Evolutionary conservation across 257 asterid genomes (phyloP), one percentile per base, ranked within the genome.

Genomic region (Forsythia viridissima): DNA sequence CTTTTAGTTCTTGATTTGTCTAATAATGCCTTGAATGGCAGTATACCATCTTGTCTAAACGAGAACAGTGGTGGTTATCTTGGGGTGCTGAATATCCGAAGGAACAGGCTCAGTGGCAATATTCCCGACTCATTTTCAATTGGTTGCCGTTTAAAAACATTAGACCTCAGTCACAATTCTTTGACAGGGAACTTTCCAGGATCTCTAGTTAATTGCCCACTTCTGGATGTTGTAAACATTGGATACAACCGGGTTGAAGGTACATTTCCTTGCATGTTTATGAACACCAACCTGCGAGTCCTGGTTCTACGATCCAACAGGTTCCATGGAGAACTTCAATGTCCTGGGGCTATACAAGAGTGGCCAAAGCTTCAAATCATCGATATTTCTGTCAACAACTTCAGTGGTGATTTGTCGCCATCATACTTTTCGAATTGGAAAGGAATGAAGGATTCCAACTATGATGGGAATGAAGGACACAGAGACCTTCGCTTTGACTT

Each of bases 301-400:
- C 91, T 91, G 37, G 90, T 89, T 30, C 74, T 91, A 70, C 84
- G 88, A 11, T 80, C 52, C 73, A 92, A 92, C 82, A 79, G 39
- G 11, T 89, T 92, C 72, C 78, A 87, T 38, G 97, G 97, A 51
- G 75, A 72, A 20, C 55, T 90, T 4, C 18, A 3, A 20, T 86
- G 94, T 61, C 69, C 71, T 1, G 73, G 51, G 6, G 37, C 55
- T 30, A 79, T 30, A 76, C 0, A 72, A 76, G 72, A 84, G 80
- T 92, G 94, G 97, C 78, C 88, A 4, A 83, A 87, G 78, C 91
- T 92, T 74, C 97, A 90, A 78, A 87, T 93, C 75, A 81, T 92
- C 12, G 92, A 92, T 65, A 18, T 92, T 48, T 83, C 96, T 52
- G 85, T 52, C 75, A 93, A 93, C 59, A 80, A 80, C 34, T 93